Conservation (phyloP, 2,329 filamentous ascomycete genomes). For the Cercospora sesami region DNA sequence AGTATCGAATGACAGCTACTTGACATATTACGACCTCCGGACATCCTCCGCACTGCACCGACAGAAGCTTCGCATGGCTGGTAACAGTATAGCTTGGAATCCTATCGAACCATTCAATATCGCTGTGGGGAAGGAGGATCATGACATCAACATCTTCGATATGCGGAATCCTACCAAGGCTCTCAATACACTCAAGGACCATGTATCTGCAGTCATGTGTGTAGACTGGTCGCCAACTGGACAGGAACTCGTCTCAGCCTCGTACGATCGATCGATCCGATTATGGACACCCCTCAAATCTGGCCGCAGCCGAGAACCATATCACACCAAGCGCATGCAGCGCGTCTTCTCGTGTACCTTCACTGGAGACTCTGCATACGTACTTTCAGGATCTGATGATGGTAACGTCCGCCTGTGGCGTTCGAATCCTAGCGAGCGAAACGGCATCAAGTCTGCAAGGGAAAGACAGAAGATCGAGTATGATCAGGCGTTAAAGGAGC, state of each 20-base stretch:
- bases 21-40: conserved; percentile 89
- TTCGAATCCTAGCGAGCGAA: conserved; percentile 76
- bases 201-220: conserved; percentile 92
- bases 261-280: conserved; percentile 83
- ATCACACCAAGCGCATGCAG: conserved; percentile 98
- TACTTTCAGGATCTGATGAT: conserved; percentile 89
- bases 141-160: conserved; percentile 91
- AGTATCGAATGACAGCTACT: conserved; percentile 77
- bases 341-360: conserved; percentile 82
- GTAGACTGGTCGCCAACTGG: conserved; percentile 94
- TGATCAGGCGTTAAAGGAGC: conserved; percentile 76
- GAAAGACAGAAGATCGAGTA: conserved; percentile 90
- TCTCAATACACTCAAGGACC: conserved; percentile 84
- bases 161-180: conserved; percentile 73
- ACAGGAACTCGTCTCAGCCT: conserved; percentile 86
- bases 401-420: conserved; percentile 91
- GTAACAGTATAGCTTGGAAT: conserved; percentile 86
- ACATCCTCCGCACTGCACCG: conserved; percentile 81
- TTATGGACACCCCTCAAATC: conserved; percentile 70
- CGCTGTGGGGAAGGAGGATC: conserved; percentile 89
- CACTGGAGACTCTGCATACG: conserved; percentile 85
- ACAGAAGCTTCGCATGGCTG: conserved; percentile 76
- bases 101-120: conserved; percentile 97
- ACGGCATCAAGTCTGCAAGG: conserved; percentile 79
- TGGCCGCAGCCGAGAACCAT: conserved; percentile 87